Evolutionary conservation across 306 rosid genomes (phyloP).

Genomic region (Castanea mollissima): DNA sequence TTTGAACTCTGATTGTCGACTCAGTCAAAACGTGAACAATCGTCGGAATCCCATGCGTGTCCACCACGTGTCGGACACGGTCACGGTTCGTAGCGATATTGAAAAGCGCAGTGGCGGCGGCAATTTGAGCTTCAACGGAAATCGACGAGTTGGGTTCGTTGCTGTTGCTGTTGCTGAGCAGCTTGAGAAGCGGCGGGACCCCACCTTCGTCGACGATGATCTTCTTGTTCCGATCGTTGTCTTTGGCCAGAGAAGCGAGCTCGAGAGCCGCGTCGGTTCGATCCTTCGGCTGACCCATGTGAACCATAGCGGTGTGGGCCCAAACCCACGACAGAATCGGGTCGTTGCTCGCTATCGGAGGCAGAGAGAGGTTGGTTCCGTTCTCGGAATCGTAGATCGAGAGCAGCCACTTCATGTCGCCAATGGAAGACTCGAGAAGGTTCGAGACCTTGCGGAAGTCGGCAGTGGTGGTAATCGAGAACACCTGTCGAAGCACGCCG

Average conservation of each 20-base stretch:
- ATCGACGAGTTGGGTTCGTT: slow-evolving; percentile 10
- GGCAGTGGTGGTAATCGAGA: slow-evolving; percentile 60
- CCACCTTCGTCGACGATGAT: slow-evolving; percentile 82
- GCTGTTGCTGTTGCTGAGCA: slow-evolving; percentile 46
- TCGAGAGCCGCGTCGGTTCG: slow-evolving; percentile 64
- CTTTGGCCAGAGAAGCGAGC: slow-evolving; percentile 49
- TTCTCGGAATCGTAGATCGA: slow-evolving; percentile 54
- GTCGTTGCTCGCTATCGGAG: slow-evolving; percentile 77
- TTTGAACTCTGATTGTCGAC: slow-evolving; percentile 62
- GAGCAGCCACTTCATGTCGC: slow-evolving; percentile 76
- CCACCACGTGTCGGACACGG: slow-evolving; percentile 35
- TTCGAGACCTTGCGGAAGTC: slow-evolving; percentile 59
- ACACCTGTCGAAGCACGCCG: slow-evolving; percentile 72
- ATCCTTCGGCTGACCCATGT: slow-evolving; percentile 66
- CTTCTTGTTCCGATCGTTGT: slow-evolving; percentile 60
- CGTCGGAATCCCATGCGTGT: slow-evolving; percentile 43
- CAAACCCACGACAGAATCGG: slow-evolving; percentile 87
- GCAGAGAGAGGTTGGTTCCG: slow-evolving; percentile 51
- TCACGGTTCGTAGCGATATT: slow-evolving; percentile 44
- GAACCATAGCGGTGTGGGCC: slow-evolving; percentile 60
- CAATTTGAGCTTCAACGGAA: slow-evolving; percentile 59
- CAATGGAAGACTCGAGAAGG: slow-evolving; percentile 66
- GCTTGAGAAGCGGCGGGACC: slow-evolving; percentile 60
- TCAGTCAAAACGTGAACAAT: slow-evolving; percentile 66
- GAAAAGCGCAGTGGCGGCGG: slow-evolving; percentile 65